Conservation (phyloP, 2,329 filamentous ascomycete genomes). For the Coniella vitis region DNA sequence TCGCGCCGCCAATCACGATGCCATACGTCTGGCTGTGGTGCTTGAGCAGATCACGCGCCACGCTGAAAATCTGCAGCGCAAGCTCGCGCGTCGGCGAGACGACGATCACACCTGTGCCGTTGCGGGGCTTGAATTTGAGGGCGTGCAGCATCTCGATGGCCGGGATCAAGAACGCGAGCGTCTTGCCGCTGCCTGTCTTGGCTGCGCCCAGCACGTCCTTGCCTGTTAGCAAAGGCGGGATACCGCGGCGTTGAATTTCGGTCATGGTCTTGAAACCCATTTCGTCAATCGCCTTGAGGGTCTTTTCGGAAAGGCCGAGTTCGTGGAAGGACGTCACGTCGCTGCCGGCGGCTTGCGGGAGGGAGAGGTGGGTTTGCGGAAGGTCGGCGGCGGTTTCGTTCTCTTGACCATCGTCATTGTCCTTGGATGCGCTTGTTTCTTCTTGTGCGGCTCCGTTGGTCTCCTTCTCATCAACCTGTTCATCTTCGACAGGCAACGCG, state of each 20-base stretch:
- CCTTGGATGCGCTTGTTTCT: slow-evolving; percentile 2
- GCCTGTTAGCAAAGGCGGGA: slow-evolving; percentile 82
- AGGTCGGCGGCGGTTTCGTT: slow-evolving; percentile 25
- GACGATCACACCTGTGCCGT: slow-evolving; percentile 86
- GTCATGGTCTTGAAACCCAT: slow-evolving; percentile 98
- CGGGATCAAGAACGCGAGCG: slow-evolving; percentile 87
- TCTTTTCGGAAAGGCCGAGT: slow-evolving; percentile 80
- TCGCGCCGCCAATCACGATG: slow-evolving; percentile 93
- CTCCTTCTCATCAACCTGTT: slow-evolving; percentile 11
- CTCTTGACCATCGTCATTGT: slow-evolving; percentile 19
- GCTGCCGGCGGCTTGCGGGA: slow-evolving; percentile 48
- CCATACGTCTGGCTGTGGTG: slow-evolving; percentile 92
- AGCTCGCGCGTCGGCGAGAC: slow-evolving; percentile 91
- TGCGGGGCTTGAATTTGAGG: slow-evolving; percentile 88
- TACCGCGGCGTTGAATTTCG: slow-evolving; percentile 81
- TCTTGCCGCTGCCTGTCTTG: slow-evolving; percentile 96
- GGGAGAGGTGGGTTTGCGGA: slow-evolving; percentile 38
- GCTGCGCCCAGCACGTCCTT: slow-evolving; percentile 90
- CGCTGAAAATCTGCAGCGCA: slow-evolving; percentile 92
- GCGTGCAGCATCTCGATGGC: slow-evolving; percentile 88
- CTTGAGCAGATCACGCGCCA: slow-evolving; percentile 86
- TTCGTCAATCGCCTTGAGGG: slow-evolving; percentile 75
- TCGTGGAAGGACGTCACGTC: slow-evolving; percentile 70
- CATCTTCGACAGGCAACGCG: slow-evolving; percentile 19
- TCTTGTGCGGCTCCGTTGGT: slow-evolving; percentile 14